Evolutionary conservation across 2,329 filamentous ascomycete species (phyloP).

Genomic region (Exophiala lecanii-corni): DNA sequence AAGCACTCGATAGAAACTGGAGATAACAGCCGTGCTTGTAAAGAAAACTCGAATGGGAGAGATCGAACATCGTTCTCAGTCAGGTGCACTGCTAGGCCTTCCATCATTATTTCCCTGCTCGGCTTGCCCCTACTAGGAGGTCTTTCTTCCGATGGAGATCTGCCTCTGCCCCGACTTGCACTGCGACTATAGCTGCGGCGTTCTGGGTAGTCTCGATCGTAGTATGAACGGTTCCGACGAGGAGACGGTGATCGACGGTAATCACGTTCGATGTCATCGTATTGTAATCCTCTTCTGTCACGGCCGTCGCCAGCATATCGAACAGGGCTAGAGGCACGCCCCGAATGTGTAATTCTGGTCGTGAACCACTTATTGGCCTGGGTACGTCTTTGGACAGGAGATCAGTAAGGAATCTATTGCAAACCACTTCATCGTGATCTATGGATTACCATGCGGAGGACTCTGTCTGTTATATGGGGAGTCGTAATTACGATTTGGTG

Average conservation of each 20-base stretch:
- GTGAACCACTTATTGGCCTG: slow-evolving; percentile 34
- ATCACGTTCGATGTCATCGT: slow-evolving; percentile 30
- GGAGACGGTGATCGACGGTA: slow-evolving; percentile 35
- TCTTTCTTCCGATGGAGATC: slow-evolving; percentile 34
- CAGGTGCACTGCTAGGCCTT: slow-evolving; percentile 46
- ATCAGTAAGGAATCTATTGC: slow-evolving; percentile 36
- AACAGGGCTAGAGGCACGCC: slow-evolving; percentile 32
- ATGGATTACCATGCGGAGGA: slow-evolving; percentile 43
- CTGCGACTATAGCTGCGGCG: slow-evolving; percentile 29
- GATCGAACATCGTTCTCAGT: slow-evolving; percentile 48
- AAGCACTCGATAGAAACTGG: slow-evolving; percentile 15
- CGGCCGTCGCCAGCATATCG: slow-evolving; percentile 29
- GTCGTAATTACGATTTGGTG: slow-evolving; percentile 33
- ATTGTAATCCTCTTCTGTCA: slow-evolving; percentile 23
- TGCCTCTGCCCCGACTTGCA: slow-evolving; percentile 29
- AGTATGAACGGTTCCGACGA: slow-evolving; percentile 37
- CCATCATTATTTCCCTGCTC: slow-evolving; percentile 48
- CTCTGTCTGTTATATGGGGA: slow-evolving; percentile 41
- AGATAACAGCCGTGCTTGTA: slow-evolving; percentile 13
- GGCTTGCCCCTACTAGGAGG: slow-evolving; percentile 38
- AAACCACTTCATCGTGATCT: slow-evolving; percentile 21
- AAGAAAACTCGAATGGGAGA: slow-evolving; percentile 29
- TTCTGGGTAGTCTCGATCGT: slow-evolving; percentile 38
- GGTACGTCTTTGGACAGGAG: slow-evolving; percentile 35
- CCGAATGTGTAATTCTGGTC: slow-evolving; percentile 33